Conservation (phyloP, 106 monocot genomes). For the Dendrobium catenatum region DNA sequence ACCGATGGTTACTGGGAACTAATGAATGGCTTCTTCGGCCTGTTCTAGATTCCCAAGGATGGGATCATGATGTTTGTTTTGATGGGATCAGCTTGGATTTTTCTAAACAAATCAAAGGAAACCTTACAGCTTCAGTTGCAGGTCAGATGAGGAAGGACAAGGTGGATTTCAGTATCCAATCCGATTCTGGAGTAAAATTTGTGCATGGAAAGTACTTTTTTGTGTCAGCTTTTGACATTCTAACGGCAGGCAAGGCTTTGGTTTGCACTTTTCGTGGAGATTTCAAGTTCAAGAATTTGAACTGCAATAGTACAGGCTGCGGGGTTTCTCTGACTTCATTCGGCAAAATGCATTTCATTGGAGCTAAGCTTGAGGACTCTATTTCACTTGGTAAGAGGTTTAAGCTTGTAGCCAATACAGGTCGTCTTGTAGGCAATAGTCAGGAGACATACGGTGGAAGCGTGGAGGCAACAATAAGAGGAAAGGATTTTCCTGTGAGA, state of each 20-base stretch:
- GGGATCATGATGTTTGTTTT: constrained; percentile 93
- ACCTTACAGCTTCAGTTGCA: constrained; percentile 34
- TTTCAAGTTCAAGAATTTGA: constrained; percentile 29
- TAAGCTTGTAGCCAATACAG: constrained; percentile 36
- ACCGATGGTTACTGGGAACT: constrained; percentile 40
- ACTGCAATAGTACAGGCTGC: constrained; percentile 40
- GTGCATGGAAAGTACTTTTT: constrained; percentile 17
- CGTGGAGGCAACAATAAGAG: constrained; percentile 46
- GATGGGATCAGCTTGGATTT: constrained; percentile 76
- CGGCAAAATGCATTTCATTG: constrained; percentile 33
- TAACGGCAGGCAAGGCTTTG: constrained; percentile 50
- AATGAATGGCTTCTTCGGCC: constrained; percentile 58
- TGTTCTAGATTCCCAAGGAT: constrained; percentile 81
- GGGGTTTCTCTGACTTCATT: constrained; percentile 60
- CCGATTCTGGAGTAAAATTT: constrained; percentile 43
- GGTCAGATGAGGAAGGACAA: constrained; percentile 88
- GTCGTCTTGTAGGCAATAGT: constrained; percentile 39
- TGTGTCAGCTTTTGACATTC: constrained; percentile 45
- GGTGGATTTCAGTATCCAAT: constrained; percentile 50
- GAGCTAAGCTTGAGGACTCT: constrained; percentile 73
- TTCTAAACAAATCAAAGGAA: constrained; percentile 28
- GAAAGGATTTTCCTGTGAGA: constrained; percentile 82
- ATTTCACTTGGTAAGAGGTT: constrained; percentile 46
- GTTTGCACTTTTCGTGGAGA: constrained; percentile 55
- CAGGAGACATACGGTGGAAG: constrained; percentile 60